Percentiles rank a stretch among this genome's conserved stretches.
phyloP scores from a whole-genome alignment of 441 rosid species.

The Populus hybrid region DNA sequence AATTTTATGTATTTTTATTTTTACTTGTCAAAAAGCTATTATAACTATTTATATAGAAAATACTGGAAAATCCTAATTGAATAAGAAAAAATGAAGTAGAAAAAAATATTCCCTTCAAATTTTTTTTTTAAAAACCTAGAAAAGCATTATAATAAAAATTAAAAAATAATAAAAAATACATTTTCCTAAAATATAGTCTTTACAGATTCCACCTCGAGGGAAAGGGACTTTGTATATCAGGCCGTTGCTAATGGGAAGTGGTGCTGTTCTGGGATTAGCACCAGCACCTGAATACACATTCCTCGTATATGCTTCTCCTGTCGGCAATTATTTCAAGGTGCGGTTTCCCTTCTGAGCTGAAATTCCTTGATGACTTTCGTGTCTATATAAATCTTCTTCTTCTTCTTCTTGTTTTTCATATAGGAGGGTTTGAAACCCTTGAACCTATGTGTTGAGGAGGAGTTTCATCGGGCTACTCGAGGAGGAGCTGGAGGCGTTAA shows the following conservation, averaged over 20 bases:
- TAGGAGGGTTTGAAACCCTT: constrained; percentile 55
- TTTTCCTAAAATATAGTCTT: no score
- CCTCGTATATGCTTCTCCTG: constrained; percentile 75
- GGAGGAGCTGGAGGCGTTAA: constrained; percentile 93
- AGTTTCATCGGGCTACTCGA: constrained; percentile 65
- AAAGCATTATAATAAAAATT: no score
- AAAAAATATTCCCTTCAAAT: no score
- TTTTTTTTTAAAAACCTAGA: no score
- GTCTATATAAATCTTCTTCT: no score
- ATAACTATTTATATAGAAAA: no score
- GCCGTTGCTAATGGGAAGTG: constrained; percentile 85
- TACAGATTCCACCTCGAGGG: constrained; percentile 81
- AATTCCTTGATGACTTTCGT: not conserved
- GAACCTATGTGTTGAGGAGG: constrained; percentile 63
- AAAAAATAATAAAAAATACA: no score
- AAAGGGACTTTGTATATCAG: constrained; percentile 83
- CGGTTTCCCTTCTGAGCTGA: not conserved
- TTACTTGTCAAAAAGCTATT: no score
- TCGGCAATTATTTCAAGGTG: constrained; percentile 78
- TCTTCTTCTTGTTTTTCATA: not conserved
- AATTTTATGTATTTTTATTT: no score
- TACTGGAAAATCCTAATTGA: no score
- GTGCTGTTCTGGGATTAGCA: constrained; percentile 77
- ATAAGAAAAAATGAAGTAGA: no score
- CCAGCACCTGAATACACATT: constrained; percentile 83